Conservation (phyloP, 352 stramenopile species). For the Phytophthora tentaculata region DNA sequence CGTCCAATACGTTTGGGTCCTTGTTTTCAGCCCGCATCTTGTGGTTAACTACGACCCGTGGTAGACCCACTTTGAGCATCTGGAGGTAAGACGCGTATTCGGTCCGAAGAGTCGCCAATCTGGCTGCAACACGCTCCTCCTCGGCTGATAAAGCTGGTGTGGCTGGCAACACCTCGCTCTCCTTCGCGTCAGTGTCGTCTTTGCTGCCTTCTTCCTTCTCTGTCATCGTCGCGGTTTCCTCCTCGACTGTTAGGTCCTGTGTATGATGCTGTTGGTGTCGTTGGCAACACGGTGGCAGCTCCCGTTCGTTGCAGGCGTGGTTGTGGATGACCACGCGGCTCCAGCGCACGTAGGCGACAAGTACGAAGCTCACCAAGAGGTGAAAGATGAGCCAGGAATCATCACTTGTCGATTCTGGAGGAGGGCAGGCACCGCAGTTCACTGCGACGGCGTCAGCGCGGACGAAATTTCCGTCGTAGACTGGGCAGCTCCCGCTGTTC, state of each 20-base stretch:
- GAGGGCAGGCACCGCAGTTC: constrained; percentile 21
- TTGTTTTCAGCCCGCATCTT: constrained; percentile 71
- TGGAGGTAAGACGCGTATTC: constrained; percentile 67
- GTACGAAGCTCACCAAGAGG: constrained; percentile 46
- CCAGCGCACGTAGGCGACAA: constrained; percentile 53
- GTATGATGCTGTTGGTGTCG: constrained; percentile 21
- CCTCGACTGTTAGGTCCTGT: constrained; percentile 9
- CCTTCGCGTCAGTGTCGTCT: constrained; percentile 8
- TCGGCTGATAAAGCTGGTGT: constrained; percentile 11
- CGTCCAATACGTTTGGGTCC: constrained; percentile 64
- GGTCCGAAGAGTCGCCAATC: constrained; percentile 25
- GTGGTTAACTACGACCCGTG: constrained; percentile 70
- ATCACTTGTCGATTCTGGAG: constrained; percentile 3
- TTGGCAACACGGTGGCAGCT: constrained; percentile 24
- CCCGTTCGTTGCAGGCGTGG: constrained; percentile 28
- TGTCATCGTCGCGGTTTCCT: constrained; percentile 3
- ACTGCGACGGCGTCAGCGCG: constrained; percentile 26
- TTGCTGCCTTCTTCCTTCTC: constrained; percentile 2
- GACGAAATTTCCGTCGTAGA: constrained; percentile 38
- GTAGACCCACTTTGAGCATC: constrained; percentile 81
- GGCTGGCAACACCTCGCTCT: constrained; percentile 18
- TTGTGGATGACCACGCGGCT: constrained; percentile 39
- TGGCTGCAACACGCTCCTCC: constrained; percentile 15
- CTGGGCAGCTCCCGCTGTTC: constrained; percentile 23
- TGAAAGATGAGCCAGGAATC: constrained; percentile 47